A percentile compares a stretch with the other conserved stretches of the same genome.
Evolutionary conservation across 2,329 filamentous ascomycete genomes (phyloP).

Genomic region (Epichloe gansuensis): DNA sequence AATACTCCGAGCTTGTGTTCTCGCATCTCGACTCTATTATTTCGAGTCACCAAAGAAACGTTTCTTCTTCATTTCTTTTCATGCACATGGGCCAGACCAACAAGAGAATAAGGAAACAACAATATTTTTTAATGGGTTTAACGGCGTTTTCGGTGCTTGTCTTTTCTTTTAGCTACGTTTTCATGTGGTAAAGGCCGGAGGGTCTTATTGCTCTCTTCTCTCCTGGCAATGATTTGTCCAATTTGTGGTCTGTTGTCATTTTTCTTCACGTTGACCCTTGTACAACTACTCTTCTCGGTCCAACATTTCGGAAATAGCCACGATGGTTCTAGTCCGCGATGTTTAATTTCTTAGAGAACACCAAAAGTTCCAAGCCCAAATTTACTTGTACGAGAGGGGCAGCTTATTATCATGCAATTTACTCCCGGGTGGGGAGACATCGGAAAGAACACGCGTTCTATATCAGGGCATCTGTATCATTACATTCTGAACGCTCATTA

Average conservation of each 20-base stretch:
- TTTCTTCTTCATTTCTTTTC: neutral
- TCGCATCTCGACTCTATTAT: neutral
- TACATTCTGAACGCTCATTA: constrained; percentile 4
- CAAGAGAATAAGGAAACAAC: neutral
- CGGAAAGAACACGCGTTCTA: neutral
- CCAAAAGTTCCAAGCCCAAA: neutral
- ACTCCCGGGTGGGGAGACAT: no score
- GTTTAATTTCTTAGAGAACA: neutral
- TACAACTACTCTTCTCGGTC: constrained; percentile 22
- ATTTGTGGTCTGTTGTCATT: neutral
- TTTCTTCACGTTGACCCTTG: constrained; percentile 15
- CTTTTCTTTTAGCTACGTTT: neutral
- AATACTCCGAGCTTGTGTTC: constrained; percentile 6
- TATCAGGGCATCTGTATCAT: neutral
- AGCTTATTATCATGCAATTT: neutral
- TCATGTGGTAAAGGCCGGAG: neutral
- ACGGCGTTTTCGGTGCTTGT: neutral
- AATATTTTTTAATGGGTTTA: neutral
- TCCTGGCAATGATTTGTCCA: neutral
- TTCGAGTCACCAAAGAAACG: neutral
- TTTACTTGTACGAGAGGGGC: neutral
- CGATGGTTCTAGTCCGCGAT: neutral
- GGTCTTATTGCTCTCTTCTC: no score
- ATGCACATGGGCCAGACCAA: neutral
- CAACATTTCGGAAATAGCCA: neutral